These are phyloP conservation scores for Hypoxylon fuscum DNA, from an alignment of 495 filamentous ascomycete species.

Conservation along the genomic window DNA sequence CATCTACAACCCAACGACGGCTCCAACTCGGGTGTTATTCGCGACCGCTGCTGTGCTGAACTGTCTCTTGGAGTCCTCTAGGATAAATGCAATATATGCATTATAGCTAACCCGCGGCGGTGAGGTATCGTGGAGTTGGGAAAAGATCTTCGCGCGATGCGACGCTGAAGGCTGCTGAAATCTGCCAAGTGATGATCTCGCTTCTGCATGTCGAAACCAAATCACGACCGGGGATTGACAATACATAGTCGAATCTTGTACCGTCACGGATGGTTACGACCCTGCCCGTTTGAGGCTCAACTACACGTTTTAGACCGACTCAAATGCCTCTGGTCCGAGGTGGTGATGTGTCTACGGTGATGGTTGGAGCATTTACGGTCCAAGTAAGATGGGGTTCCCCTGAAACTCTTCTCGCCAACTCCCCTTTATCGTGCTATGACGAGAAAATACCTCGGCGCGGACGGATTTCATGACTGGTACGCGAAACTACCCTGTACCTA, in stretches of 20 bases:
- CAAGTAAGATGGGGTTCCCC: constrained; percentile 27
- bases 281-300: constrained; percentile 37
- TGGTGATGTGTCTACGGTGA: constrained; percentile 27
- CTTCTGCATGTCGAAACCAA: constrained; percentile 35
- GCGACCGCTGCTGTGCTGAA: too few relatives aligned
- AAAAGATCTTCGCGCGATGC: constrained; percentile 36
- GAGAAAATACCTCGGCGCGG: constrained; percentile 11
- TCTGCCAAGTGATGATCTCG: constrained; percentile 40
- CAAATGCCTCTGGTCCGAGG: constrained; percentile 13
- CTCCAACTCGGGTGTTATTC: too few relatives aligned
- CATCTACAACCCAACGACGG: too few relatives aligned
- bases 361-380: constrained; percentile 40
- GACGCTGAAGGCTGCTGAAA: constrained; percentile 36
- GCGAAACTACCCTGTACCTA: not conserved
- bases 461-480: constrained; percentile 1
- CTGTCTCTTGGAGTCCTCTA: too few relatives aligned
- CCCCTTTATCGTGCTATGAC: constrained; percentile 16
- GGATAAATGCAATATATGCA: too few relatives aligned
- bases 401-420: constrained; percentile 24
- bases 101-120: too few relatives aligned
- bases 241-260: constrained; percentile 17
- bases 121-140: constrained; percentile 25
- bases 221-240: constrained; percentile 10
- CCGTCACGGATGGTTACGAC: constrained; percentile 7
- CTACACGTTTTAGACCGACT: constrained; percentile 32